These are phyloP conservation scores for Cucumis melo DNA, from an alignment of 306 rosid genomes.

Conservation along the genomic window DNA sequence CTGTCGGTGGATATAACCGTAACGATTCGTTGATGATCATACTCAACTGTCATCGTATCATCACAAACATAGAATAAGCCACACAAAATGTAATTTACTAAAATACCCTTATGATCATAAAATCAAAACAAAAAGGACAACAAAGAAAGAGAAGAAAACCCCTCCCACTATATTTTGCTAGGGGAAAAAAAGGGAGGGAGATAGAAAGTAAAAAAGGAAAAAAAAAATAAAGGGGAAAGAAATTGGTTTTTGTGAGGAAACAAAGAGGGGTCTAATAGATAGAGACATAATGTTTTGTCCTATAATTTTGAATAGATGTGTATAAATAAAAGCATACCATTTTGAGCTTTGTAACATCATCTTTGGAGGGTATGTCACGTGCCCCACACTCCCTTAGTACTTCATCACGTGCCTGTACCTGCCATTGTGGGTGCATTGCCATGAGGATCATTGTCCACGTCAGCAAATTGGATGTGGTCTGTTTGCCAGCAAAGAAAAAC, in stretches of 20 bases:
- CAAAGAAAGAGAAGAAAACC: not conserved
- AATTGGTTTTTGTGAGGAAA: constrained; percentile 15
- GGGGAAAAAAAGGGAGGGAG: not conserved
- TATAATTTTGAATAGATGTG: not conserved
- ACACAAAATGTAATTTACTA: not conserved
- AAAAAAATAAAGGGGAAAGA: constrained; percentile 16
- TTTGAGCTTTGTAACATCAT: constrained; percentile 71
- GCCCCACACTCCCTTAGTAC: constrained; percentile 64
- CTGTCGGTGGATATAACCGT: constrained; percentile 69
- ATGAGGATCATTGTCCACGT: constrained; percentile 94
- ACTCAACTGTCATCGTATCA: constrained; percentile 41
- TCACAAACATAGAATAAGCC: not conserved
- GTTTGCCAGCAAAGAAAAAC: constrained; percentile 98
- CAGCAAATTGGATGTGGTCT: constrained; percentile 94
- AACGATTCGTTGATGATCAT: constrained; percentile 75
- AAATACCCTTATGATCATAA: not conserved
- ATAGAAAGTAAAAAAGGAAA: not conserved
- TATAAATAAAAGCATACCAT: constrained; percentile 35
- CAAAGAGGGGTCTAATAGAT: constrained; percentile 16
- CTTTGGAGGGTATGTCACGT: constrained; percentile 81
- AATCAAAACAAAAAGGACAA: not conserved
- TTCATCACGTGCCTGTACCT: constrained; percentile 87
- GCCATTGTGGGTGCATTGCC: constrained; percentile 99
- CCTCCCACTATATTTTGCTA: not conserved
- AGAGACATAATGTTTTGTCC: not conserved